Conservation (phyloP, 78 protist genomes). For the Dictyostelium capitatum region DNA sequence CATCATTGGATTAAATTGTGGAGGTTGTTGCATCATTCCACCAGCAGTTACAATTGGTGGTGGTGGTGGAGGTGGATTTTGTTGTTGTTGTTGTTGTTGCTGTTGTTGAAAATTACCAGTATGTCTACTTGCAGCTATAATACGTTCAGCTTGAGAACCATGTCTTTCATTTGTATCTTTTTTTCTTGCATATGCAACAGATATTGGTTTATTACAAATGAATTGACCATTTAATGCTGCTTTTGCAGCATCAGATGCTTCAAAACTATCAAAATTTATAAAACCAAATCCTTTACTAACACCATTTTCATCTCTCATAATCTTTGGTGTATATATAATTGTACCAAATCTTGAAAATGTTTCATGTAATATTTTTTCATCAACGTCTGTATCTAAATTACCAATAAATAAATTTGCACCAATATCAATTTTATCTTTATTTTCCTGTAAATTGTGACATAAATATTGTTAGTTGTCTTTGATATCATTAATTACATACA, state of each 20-base stretch:
- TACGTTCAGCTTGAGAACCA: conserved; percentile 82
- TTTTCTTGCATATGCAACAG: conserved; percentile 84
- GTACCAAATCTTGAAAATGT: conserved; percentile 98
- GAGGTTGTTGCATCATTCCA: not conserved
- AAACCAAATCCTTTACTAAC: conserved; percentile 97
- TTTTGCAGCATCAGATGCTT: conserved; percentile 90
- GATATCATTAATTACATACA: too few species aligned
- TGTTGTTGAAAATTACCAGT: not conserved
- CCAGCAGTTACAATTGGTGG: conserved; percentile 3
- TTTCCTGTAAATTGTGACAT: conserved; percentile 17
- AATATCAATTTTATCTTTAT: conserved; percentile 86
- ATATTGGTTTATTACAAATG: conserved; percentile 80
- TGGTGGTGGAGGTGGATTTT: not conserved
- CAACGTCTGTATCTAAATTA: conserved; percentile 96
- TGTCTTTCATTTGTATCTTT: conserved; percentile 81
- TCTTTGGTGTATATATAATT: conserved; percentile 90
- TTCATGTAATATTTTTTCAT: conserved; percentile 97
- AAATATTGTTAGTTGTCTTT: not conserved
- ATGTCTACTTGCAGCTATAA: conserved; percentile 77
- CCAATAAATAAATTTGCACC: conserved; percentile 98
- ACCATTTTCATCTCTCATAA: conserved; percentile 97
- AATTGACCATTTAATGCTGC: conserved; percentile 92
- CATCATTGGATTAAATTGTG: not conserved
- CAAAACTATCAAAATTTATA: conserved; percentile 95
- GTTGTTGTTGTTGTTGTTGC: not conserved